Conservation (phyloP, 441 rosid genomes). For the Pelargonium australe region DNA sequence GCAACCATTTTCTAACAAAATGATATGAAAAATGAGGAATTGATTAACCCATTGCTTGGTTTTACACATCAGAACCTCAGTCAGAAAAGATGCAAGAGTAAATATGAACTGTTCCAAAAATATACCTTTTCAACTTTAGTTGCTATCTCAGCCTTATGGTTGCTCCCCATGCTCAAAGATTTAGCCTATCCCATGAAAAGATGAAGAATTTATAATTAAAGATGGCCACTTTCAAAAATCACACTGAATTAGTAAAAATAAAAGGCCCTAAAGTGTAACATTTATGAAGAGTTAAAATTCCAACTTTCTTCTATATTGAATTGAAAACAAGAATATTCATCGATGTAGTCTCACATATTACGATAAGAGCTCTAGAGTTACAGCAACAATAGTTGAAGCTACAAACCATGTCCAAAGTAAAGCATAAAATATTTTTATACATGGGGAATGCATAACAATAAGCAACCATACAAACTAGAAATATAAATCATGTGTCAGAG, state of each 20-base stretch:
- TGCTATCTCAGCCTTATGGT: constrained; percentile 81
- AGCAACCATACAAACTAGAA: background rate
- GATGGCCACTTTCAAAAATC: no score
- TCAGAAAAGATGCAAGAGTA: constrained; percentile 9
- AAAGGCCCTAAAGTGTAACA: background rate
- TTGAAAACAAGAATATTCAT: background rate
- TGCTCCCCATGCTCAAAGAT: constrained; percentile 84
- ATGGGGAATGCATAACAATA: background rate
- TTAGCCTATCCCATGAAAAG: constrained; percentile 39
- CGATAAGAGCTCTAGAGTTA: background rate
- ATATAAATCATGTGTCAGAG: constrained; percentile 12
- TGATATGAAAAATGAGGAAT: no score
- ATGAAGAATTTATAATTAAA: no score
- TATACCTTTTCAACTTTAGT: constrained; percentile 84
- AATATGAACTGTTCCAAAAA: background rate
- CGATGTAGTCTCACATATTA: background rate
- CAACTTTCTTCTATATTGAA: background rate
- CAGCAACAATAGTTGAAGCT: no score
- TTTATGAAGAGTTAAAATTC: background rate
- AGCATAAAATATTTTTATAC: background rate
- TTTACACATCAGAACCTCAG: constrained; percentile 12
- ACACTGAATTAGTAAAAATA: no score
- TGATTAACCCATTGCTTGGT: background rate
- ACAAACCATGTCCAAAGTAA: no score
- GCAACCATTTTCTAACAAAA: no score